Conservation (phyloP, 1,284 basidiomycete species). For the Ustilago hordei region DNA sequence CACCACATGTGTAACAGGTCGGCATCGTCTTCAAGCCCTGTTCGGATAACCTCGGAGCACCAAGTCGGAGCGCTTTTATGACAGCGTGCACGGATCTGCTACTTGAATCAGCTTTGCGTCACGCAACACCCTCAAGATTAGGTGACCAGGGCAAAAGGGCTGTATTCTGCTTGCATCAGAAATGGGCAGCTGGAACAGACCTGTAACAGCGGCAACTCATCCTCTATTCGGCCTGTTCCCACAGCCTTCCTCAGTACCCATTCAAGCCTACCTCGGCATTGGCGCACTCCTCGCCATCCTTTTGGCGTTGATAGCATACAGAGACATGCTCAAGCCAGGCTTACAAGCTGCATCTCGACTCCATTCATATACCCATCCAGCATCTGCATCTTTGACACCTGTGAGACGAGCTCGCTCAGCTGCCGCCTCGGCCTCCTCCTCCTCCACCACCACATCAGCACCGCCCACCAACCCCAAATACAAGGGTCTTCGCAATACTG, state of each 20-base stretch:
- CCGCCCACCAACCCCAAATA: constrained; percentile 30
- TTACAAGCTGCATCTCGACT: constrained; percentile 34
- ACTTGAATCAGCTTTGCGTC: neutral
- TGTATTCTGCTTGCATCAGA: constrained; percentile 3
- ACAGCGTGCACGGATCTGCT: neutral
- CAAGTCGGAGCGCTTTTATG: neutral
- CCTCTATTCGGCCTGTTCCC: constrained; percentile 33
- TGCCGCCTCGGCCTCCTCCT: constrained; percentile 10
- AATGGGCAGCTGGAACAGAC: constrained; percentile 40
- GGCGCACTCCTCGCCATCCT: constrained; percentile 25
- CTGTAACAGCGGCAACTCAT: constrained; percentile 30
- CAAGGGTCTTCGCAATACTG: constrained; percentile 64
- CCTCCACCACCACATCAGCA: constrained; percentile 8
- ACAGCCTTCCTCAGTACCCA: constrained; percentile 21
- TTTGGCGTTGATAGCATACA: constrained; percentile 18
- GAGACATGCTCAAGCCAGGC: constrained; percentile 46
- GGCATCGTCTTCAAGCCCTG: neutral
- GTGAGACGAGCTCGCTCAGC: constrained; percentile 35
- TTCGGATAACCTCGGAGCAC: neutral
- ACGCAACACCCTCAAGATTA: neutral
- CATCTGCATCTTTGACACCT: constrained; percentile 10
- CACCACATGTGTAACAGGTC: neutral
- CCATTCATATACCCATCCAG: constrained; percentile 33
- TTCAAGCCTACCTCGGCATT: constrained; percentile 22
- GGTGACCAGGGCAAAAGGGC: neutral